phyloP scores from a whole-genome alignment of 495 filamentous ascomycete genomes.

The Cenococcum geophilum region DNA sequence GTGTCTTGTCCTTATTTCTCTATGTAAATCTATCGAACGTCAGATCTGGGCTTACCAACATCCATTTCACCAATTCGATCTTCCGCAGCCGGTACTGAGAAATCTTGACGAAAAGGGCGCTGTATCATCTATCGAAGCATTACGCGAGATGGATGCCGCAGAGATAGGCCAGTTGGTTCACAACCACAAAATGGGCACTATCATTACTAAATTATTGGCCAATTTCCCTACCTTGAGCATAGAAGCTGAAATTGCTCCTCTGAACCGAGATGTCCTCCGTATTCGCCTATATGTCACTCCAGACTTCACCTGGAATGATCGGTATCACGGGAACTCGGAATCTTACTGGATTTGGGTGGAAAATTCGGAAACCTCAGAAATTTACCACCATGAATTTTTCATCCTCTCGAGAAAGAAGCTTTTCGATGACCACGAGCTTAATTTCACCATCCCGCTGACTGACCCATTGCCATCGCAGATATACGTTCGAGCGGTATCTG shows the following conservation, averaged over 20 bases:
- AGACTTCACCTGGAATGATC: conserved; percentile 93
- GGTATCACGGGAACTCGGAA: conserved; percentile 88
- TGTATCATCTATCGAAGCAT: conserved; percentile 65
- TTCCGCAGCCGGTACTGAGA: conserved; percentile 73
- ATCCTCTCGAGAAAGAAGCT: conserved; percentile 83
- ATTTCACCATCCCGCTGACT: conserved; percentile 92
- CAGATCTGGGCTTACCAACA: conserved; percentile 89
- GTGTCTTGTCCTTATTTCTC: conserved; percentile 76
- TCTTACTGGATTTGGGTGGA: conserved; percentile 99
- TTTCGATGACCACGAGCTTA: conserved; percentile 89
- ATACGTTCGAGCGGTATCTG: conserved; percentile 87
- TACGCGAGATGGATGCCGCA: conserved; percentile 84
- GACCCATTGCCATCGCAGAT: conserved; percentile 93
- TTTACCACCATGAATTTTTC: conserved; percentile 97
- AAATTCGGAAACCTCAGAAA: conserved; percentile 94
- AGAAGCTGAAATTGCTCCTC: conserved; percentile 87
- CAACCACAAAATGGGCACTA: conserved; percentile 77
- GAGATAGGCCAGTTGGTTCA: conserved; percentile 92
- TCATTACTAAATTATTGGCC: conserved; percentile 70
- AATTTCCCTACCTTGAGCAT: conserved; percentile 89
- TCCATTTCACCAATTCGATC: conserved; percentile 89
- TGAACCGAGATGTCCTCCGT: conserved; percentile 89
- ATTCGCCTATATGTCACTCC: conserved; percentile 79
- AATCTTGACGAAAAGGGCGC: conserved; percentile 73
- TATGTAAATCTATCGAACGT: conserved; percentile 96